Evolutionary conservation across 140 eudicot genomes (phyloP), one percentile per base, ranked within the genome.

Genomic region (Cichorium intybus): DNA sequence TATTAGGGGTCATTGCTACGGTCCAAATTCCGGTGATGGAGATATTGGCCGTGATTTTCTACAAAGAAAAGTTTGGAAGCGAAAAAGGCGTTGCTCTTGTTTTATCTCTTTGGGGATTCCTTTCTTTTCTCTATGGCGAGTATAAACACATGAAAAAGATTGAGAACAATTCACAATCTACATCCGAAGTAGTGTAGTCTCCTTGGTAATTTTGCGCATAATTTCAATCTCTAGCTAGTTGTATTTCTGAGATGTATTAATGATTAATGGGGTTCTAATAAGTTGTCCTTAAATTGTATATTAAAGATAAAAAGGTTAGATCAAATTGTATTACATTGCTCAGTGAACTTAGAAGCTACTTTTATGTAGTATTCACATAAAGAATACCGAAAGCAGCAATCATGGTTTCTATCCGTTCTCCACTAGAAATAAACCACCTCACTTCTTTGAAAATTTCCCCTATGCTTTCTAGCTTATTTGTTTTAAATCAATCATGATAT

Each of bases 61-160:
- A 34, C 75, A 17, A 63, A 5, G 84, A 79, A 16, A 74, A 57
- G n/a, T 79, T 79, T 41, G 29, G 63, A 62, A 68, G 56, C 1
- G 81, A 74, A 45, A 79, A 79, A 23, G 75, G 65, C 0, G 61
- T 75, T 56, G 49, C 80, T 51, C 84, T 79, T 31, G 66, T 74
- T 23, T 78, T 79, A 7, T 79, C 75, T 11, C 62, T 79, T 10
- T 79, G 84, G 84, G 84, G 84, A 17, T 79, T 79, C 14, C 70
- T 70, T 41, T 79, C 80, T 0, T 79, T 74, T 24, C 69, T 73
- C 17, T 79, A 79, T 29, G 80, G 84, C 45, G 66, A 53, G 51
- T 31, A 58, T 58, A 31, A 10, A 29, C 5, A 58, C 26, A 58
- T 33, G 47, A 58, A 58, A 58, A 34, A 0, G 12, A 1, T 18